Evolutionary conservation across 176 grass and related monocot species (phyloP).

Genomic region (Triticum urartu): DNA sequence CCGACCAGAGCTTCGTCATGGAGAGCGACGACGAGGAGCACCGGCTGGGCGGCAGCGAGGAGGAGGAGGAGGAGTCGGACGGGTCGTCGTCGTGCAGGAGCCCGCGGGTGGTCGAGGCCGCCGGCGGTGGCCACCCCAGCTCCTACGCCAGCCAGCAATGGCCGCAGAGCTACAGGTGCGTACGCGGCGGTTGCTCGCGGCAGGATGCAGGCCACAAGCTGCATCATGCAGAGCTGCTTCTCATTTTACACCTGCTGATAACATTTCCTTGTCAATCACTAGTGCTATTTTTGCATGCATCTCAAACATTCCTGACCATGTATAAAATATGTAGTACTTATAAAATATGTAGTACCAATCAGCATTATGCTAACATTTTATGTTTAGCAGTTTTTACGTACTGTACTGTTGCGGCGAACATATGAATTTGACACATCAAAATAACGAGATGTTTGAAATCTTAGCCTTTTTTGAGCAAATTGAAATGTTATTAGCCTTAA

Average conservation of each 20-base stretch:
- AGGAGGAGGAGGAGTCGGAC: not conserved
- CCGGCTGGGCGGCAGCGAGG: conserved; percentile 2
- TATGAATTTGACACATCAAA: no score
- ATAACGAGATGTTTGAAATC: no score
- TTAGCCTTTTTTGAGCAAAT: no score
- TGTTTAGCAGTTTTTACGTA: no score
- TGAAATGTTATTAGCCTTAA: no score
- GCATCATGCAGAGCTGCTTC: not conserved
- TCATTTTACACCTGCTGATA: no score
- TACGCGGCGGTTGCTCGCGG: not conserved
- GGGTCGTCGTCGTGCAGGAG: conserved; percentile 50
- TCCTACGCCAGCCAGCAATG: conserved; percentile 68
- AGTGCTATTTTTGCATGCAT: not conserved
- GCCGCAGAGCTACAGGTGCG: conserved; percentile 93
- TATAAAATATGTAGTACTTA: no score
- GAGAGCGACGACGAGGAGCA: conserved; percentile 66
- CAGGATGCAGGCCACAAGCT: not conserved
- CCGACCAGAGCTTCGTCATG: conserved; percentile 65
- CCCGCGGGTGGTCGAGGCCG: conserved; percentile 6
- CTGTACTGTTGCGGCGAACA: no score
- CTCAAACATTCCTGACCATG: not conserved
- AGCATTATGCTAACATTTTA: no score
- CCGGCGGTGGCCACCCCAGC: conserved; percentile 37
- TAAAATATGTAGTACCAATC: no score
- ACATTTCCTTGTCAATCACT: not conserved